These are phyloP conservation scores for Hibiscus mutabilis DNA, from an alignment of 345 rosid species.

Conservation along the genomic window DNA sequence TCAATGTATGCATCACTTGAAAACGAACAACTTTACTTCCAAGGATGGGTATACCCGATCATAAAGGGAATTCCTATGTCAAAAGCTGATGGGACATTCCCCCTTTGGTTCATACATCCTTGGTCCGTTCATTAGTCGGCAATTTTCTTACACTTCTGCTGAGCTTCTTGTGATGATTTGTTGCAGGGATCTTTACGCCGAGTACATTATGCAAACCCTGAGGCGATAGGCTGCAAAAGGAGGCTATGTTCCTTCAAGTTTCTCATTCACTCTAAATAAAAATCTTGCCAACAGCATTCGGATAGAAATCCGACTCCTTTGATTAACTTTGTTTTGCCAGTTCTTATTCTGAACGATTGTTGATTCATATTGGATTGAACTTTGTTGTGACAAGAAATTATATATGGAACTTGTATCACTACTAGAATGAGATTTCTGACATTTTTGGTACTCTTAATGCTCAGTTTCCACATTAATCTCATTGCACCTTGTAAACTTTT, in stretches of 20 bases:
- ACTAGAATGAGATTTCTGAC: neutral
- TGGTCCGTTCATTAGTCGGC: neutral
- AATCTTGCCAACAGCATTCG: neutral
- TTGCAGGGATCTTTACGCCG: slow-evolving; percentile 89
- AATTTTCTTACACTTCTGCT: neutral
- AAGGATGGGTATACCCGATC: neutral
- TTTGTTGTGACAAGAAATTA: neutral
- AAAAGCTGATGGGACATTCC: too few species aligned
- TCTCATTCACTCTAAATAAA: neutral
- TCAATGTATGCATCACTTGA: slow-evolving; percentile 58
- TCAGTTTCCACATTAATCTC: neutral
- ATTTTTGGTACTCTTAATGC: neutral
- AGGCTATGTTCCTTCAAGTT: neutral
- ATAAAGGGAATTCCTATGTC: too few species aligned
- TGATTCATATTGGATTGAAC: neutral
- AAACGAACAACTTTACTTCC: neutral
- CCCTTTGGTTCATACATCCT: too few species aligned
- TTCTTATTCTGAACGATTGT: neutral
- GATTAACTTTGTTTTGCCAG: neutral
- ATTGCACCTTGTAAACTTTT: neutral
- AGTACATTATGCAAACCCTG: slow-evolving; percentile 65
- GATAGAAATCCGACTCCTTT: neutral
- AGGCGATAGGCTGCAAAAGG: slow-evolving; percentile 41
- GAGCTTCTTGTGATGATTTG: slow-evolving; percentile 15
- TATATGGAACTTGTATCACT: neutral